These are phyloP conservation scores for Glaciozyma antarctica DNA, from an alignment of 768 basidiomycete genomes.

Conservation along the genomic window DNA sequence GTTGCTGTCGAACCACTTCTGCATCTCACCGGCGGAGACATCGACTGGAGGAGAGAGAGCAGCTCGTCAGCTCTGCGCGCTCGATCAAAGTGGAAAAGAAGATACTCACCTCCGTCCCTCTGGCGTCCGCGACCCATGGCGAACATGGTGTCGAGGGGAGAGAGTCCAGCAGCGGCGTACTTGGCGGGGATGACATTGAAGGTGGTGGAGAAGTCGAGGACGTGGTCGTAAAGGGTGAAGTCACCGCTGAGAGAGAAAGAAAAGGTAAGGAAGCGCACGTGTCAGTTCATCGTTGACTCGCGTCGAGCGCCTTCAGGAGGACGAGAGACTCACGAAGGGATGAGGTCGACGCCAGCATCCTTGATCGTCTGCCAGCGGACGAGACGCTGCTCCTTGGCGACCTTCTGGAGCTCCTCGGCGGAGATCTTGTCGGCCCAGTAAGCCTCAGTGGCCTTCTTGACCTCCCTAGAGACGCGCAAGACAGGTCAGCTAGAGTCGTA, in stretches of 20 bases:
- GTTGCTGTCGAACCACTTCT: conserved; percentile 73
- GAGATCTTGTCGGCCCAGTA: conserved; percentile 93
- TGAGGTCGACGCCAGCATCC: conserved; percentile 70
- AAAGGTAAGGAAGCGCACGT: background rate
- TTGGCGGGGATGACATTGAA: conserved; percentile 97
- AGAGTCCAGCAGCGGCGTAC: conserved; percentile 74
- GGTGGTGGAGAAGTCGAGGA: conserved; percentile 88
- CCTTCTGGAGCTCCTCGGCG: conserved; percentile 77
- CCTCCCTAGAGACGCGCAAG: conserved; percentile 48
- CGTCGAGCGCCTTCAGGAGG: background rate
- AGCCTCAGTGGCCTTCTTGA: conserved; percentile 88
- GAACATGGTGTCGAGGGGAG: conserved; percentile 88
- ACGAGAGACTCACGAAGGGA: conserved; percentile 64
- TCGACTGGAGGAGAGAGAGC: conserved; percentile 48
- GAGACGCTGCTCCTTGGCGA: conserved; percentile 78
- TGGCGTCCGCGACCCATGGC: conserved; percentile 99
- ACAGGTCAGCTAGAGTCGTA: background rate
- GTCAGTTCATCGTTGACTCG: background rate
- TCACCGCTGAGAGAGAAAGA: conserved; percentile 63
- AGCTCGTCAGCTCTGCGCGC: background rate
- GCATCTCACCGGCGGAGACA: conserved; percentile 66
- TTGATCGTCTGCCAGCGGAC: conserved; percentile 78
- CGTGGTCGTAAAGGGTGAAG: conserved; percentile 97
- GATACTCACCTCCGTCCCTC: conserved; percentile 84
- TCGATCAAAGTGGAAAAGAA: background rate